Evolutionary conservation across 179 eudicot genomes (phyloP).

Genomic region (Corrigiola litoralis): DNA sequence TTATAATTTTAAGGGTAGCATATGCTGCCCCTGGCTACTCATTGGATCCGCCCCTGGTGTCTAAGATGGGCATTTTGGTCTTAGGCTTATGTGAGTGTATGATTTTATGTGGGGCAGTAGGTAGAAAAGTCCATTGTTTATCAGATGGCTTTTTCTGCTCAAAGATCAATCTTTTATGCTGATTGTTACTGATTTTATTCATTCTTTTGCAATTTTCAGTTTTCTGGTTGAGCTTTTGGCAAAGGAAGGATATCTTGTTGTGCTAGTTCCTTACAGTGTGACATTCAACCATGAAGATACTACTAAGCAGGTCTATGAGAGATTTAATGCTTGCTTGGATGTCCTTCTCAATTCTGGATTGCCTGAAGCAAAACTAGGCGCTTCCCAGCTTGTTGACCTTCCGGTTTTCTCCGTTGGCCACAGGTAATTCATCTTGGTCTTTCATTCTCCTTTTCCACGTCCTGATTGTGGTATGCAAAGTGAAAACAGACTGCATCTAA

Average conservation of each 20-base stretch:
- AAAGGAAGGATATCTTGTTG: slow-evolving; percentile 70
- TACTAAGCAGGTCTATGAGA: slow-evolving; percentile 61
- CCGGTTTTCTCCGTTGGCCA: slow-evolving; percentile 94
- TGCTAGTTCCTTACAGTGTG: slow-evolving; percentile 88
- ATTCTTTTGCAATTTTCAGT: slow-evolving; percentile 38
- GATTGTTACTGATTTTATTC: not conserved
- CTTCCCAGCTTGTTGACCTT: slow-evolving; percentile 57
- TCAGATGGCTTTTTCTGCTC: not conserved
- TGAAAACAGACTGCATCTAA: not conserved
- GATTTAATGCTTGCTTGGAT: slow-evolving; percentile 68
- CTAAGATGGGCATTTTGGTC: not conserved
- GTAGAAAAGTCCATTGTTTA: not conserved
- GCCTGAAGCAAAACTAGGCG: slow-evolving; percentile 48
- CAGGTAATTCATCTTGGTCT: slow-evolving; percentile 41
- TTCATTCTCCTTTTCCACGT: not conserved
- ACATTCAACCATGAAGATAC: slow-evolving; percentile 88
- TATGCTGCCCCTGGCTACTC: no score
- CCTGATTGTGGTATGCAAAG: not conserved
- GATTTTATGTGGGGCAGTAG: not conserved
- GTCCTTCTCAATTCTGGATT: slow-evolving; percentile 53
- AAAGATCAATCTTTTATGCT: not conserved
- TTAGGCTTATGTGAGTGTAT: not conserved
- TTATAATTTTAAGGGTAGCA: no score
- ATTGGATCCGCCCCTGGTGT: no score
- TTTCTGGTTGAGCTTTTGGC: slow-evolving; percentile 72